Evolutionary conservation across 2,329 filamentous ascomycete genomes (phyloP), one percentile per base, ranked within the genome.

Genomic region (Coniochaeta prunicola): DNA sequence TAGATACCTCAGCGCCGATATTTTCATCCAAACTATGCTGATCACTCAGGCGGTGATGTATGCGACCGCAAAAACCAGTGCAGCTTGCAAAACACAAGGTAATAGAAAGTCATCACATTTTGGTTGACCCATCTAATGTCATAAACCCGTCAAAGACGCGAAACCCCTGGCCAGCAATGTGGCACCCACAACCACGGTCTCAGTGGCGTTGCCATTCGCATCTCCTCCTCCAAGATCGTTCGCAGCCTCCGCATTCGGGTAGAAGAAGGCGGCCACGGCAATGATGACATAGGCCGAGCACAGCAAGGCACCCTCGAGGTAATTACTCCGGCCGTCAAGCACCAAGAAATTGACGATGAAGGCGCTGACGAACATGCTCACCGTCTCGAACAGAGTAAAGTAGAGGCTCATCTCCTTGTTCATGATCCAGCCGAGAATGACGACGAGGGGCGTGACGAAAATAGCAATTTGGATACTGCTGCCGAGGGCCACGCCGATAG

Each of bases 321-420:
- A 96, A 69, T 96, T 96, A 70, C 87, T 91, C 70, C 91, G 83
- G 12, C 91, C 91, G 67, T 96, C 91, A 61, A 93, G 77, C 55
- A 96, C 91, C 60, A 96, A 75, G 70, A 94, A 96, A 74, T 93
- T 94, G 73, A 93, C 90, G 62, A 96, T 91, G 63, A 96, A 86
- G 8, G 91, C 87, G 57, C 86, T 89, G 57, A 93, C 85, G 72
- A 96, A 96, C 67, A 96, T 82, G 59, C 88, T 90, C 24, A 94
- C 89, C 0, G 91, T 96, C 80, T 96, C 91, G 73, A 96, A 96
- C 55, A 91, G 81, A 61, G 91, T 91, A 72, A 96, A 96, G 76
- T 93, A 92, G 34, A 96, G 80, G 30, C 88, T 83, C 86, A 90
- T 89, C n/a, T 86, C 78, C 60, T 81, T 82, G 61, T 79, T 74